Base-by-base conservation (phyloP, 116 monocot genomes). In the Iris pallida region DNA sequence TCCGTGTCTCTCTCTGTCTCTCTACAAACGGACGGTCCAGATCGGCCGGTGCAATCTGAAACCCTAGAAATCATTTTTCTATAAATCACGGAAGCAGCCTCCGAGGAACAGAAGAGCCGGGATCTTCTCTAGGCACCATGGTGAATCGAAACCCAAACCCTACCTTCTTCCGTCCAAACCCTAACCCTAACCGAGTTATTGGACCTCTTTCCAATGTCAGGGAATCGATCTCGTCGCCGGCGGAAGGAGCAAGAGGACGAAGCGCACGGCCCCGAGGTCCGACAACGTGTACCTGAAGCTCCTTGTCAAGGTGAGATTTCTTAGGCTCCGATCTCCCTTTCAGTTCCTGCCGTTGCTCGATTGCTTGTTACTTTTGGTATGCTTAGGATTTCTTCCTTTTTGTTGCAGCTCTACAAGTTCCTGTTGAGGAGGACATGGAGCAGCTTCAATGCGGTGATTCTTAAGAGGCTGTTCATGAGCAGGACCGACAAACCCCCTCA, bases 391-490 rank as follows among this genome's bases (percentile, higher is more conserved):
- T 66, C 17, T 17, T 16, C 1, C 10, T 46, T 55, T 48, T 18
- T 63, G 5, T n/a, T 20, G 4, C 76, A 82, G 82, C 71, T 88
- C 1, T 84, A 84, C 68, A 65, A 79, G 44, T 85, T 89, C 47
- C 65, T 82, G 16, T 80, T 82, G 5, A 40, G 85, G 74, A 78
- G 85, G 55, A 89, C 82, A 7, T 78, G 74, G 0, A 85, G 82
- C 73, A 75, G 70, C 12, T 89, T 89, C 69, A 78, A 80, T 61
- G 74, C 72, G 5, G 82, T 80, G 8, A 80, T 85, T 48, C 59
- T 80, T 44, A 82, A 85, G 78, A 65, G 89, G 74, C 77, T 89
- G 4, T 82, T 77, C 58, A 89, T 85, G 89, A 80, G 85, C 78
- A 80, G 70, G 72, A 80, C 64, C 58, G 85, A 85, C 76, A 66